A percentile compares a stretch with the other conserved stretches of the same genome.
phyloP scores from a whole-genome alignment of 306 rosid species.

The Comarum palustre region DNA sequence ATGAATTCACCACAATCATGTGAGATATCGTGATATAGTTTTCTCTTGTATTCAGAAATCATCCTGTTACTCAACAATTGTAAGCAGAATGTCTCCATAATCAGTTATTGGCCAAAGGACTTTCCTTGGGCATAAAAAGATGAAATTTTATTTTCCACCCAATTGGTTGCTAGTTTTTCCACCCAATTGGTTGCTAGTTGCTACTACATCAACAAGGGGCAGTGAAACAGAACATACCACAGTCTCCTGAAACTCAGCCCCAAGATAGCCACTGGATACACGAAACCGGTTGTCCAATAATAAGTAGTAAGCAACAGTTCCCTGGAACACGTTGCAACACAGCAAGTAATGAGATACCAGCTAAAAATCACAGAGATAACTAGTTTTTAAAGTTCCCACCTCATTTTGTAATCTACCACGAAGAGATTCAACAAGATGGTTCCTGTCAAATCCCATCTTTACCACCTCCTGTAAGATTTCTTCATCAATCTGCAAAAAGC shows the following conservation, averaged over 20 bases:
- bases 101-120: not conserved
- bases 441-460: slow-evolving; percentile 76
- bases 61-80: not conserved
- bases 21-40: not conserved
- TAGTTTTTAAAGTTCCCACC: slow-evolving; percentile 43
- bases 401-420: slow-evolving; percentile 72
- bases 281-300: slow-evolving; percentile 76
- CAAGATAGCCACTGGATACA: slow-evolving; percentile 84
- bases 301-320: slow-evolving; percentile 85
- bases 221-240: slow-evolving; percentile 42
- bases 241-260: slow-evolving; percentile 87
- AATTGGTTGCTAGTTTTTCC: not conserved
- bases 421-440: slow-evolving; percentile 71
- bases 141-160: slow-evolving; percentile 1
- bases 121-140: not conserved
- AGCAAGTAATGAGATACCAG: slow-evolving; percentile 25
- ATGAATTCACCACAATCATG: not conserved
- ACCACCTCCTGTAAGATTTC: slow-evolving; percentile 83
- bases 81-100: not conserved
- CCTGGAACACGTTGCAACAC: slow-evolving; percentile 52
- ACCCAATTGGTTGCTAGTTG: not conserved
- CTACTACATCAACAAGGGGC: not conserved
- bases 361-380: not conserved
- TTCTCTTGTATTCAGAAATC: not conserved
- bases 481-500: slow-evolving; percentile 72